These are phyloP conservation scores for Thelonectria rubi DNA, from an alignment of 2,329 filamentous ascomycete genomes.

Conservation along the genomic window DNA sequence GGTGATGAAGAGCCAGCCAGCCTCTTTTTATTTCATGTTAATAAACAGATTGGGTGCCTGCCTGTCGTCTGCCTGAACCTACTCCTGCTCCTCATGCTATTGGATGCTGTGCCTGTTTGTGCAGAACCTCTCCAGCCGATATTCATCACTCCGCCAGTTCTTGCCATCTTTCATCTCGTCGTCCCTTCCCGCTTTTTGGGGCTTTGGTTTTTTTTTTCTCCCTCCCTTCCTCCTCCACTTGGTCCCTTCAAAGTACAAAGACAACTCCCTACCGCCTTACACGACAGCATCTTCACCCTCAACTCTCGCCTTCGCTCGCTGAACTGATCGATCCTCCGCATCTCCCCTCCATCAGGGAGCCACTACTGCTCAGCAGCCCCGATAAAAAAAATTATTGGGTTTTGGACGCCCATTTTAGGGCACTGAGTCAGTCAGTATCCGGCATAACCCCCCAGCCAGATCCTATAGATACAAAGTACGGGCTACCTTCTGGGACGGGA, in stretches of 20 bases:
- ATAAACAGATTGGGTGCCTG: constrained; percentile 14
- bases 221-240: constrained; percentile 9
- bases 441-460: constrained; percentile 48
- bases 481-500: constrained; percentile 45
- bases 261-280: no score
- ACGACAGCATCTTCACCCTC: not conserved
- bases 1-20: constrained; percentile 2
- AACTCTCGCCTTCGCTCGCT: constrained; percentile 24
- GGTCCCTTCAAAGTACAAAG: constrained; percentile 8
- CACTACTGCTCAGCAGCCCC: constrained; percentile 38
- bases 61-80: constrained; percentile 1
- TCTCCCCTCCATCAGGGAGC: constrained; percentile 30
- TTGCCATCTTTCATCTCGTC: constrained; percentile 14
- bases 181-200: constrained; percentile 1
- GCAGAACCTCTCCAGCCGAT: not conserved
- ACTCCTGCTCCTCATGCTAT: constrained; percentile 5
- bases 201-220: constrained; percentile 1
- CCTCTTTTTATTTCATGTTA: constrained; percentile 9
- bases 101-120: not conserved
- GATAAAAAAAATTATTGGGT: constrained; percentile 39
- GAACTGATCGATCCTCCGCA: constrained; percentile 28
- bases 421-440: constrained; percentile 47
- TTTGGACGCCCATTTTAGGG: constrained; percentile 47
- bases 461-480: not conserved
- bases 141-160: not conserved